Percentiles rank a stretch among this genome's conserved stretches.
Evolutionary conservation across 495 filamentous ascomycete genomes (phyloP).

Genomic region (Apiosordaria backusii): DNA sequence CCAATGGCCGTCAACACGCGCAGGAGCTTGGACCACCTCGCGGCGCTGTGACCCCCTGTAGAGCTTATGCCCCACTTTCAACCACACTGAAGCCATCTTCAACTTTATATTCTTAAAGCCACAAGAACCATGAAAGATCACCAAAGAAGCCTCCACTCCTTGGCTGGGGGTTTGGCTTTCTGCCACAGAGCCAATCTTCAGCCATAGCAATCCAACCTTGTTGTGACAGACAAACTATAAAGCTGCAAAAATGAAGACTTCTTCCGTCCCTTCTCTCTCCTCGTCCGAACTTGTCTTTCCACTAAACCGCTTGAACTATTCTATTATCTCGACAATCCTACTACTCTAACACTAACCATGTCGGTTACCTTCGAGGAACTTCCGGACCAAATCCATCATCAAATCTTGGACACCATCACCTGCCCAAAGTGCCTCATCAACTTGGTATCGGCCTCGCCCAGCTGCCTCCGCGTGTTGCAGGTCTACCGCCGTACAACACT

Average conservation of each 20-base stretch:
- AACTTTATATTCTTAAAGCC: neutral
- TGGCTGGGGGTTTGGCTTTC: too few relatives aligned
- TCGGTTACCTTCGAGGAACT: neutral
- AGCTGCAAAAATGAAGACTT: too few relatives aligned
- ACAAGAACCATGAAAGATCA: too few relatives aligned
- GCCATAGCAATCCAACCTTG: too few relatives aligned
- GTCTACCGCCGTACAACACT: neutral
- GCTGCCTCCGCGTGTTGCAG: neutral
- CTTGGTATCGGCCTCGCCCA: neutral
- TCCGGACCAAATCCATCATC: neutral
- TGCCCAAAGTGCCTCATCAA: neutral
- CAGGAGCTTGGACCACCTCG: slow-evolving; percentile 22
- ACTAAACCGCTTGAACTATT: too few relatives aligned
- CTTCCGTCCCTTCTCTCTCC: too few relatives aligned
- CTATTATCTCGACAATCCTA: too few relatives aligned
- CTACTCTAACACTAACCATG: neutral
- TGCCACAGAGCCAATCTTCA: neutral
- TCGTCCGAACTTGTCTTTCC: too few relatives aligned
- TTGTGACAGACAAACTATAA: too few relatives aligned
- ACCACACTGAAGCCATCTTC: neutral
- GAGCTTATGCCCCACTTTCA: neutral
- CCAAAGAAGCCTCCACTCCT: too few relatives aligned
- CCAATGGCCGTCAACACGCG: slow-evolving; percentile 13
- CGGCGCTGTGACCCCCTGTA: slow-evolving; percentile 30
- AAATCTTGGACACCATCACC: neutral